Base-by-base conservation (phyloP, 345 rosid species). In the Citrus unshiu region DNA sequence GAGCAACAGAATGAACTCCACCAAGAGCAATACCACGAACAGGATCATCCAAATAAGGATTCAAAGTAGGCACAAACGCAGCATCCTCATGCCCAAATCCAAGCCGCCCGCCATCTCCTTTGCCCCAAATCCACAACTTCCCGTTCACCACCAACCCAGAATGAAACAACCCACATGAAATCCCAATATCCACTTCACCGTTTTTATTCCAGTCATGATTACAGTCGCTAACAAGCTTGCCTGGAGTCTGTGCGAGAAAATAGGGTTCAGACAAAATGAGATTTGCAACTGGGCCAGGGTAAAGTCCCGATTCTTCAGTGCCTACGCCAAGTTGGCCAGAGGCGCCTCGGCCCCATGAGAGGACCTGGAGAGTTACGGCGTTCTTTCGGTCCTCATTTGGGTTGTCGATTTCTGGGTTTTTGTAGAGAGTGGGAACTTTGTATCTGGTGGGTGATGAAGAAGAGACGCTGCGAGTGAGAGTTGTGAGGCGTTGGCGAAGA, bases 261-360 rank as follows among this genome's bases (percentile, higher is more conserved):
- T 87, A 89, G 6, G 91, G 81, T 64, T 83, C 81, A 56, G 88
- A 86, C 9, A 92, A 74, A 43, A 79, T 75, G 72, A 95, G 84
- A 76, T 88, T 89, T 43, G 88, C 90, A 9, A 90, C 95, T 1
- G 92, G 90, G 40, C 89, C 83, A 1, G 99, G 99, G 80, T 92
- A 91, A 69, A 93, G 81, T 43, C 93, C 84, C 57, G 82, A 81
- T 85, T 92, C 93, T 78, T 95, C 99, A 35, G 86, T 86, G 88
- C 97, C 96, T 57, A 95, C 97, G 59, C 98, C 98, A 51, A 95
- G 91, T 81, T 95, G 99, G 84, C 98, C 99, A 27, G 97, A 95
- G 37, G 92, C 89, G 19, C 98, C 98, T 81, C 91, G 89, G 68
- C 99, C 99, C 99, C 97, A 95, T 4, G 98, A 93, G 77, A 89